Evolutionary conservation across 2,329 filamentous ascomycete species (phyloP).

Genomic region (Colletotrichum caudatum): DNA sequence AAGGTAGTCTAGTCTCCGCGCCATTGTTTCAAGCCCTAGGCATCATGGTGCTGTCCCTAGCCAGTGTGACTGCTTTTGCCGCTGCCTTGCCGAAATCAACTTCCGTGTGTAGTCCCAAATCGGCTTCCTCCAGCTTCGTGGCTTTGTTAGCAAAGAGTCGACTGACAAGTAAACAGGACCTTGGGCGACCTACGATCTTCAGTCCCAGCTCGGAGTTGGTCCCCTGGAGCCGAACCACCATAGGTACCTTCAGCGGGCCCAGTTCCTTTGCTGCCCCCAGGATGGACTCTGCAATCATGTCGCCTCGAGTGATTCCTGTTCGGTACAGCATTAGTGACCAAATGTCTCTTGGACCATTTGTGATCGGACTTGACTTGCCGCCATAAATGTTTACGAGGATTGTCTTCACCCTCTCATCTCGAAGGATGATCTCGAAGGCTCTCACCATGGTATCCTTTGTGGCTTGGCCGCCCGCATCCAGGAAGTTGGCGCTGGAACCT

Average conservation of each 20-base stretch:
- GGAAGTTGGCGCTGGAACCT: conserved; percentile 82
- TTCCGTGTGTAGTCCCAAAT: conserved; percentile 54
- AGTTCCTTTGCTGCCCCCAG: conserved; percentile 55
- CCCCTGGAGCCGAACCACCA: conserved; percentile 61
- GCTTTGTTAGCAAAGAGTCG: not conserved
- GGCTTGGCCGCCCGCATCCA: conserved; percentile 91
- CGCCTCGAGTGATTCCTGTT: conserved; percentile 60
- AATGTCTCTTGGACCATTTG: not conserved
- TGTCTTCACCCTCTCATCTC: conserved; percentile 78
- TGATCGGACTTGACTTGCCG: conserved; percentile 46
- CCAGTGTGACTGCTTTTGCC: conserved; percentile 51
- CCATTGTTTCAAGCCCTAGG: not conserved
- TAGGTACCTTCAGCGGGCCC: conserved; percentile 54
- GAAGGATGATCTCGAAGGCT: conserved; percentile 79
- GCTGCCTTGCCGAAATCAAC: conserved; percentile 55
- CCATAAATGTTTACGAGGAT: conserved; percentile 70
- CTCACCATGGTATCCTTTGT: conserved; percentile 84
- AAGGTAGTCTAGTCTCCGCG: not conserved
- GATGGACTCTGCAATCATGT: conserved; percentile 65
- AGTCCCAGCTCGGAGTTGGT: conserved; percentile 58
- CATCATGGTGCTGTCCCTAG: conserved; percentile 29
- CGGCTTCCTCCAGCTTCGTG: conserved; percentile 51
- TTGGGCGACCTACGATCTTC: conserved; percentile 51
- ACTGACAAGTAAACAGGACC: not conserved
- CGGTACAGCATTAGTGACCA: conserved; percentile 40